A percentile compares a stretch with the other conserved stretches of the same genome.
Conservation (phyloP, 2,329 filamentous ascomycete genomes). For the Botrytis squamosa region DNA sequence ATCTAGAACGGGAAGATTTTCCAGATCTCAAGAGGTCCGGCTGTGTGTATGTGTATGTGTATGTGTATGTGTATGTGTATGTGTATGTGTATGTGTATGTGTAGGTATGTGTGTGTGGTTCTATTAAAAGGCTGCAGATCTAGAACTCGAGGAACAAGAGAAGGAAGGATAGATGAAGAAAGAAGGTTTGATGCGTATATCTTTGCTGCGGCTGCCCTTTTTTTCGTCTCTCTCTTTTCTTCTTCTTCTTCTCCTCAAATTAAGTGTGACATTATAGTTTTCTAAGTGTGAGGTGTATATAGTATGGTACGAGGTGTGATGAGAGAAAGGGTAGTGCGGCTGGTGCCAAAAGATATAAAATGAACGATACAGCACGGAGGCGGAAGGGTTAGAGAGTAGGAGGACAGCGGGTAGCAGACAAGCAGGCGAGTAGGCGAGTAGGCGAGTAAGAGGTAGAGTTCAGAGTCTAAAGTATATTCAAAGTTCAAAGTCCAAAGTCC, state of each 20-base stretch:
- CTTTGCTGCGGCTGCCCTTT: conserved; percentile 1
- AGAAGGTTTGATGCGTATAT: conserved; percentile 10
- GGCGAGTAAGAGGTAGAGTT: background rate
- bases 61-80: too few relatives aligned
- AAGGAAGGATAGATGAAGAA: background rate
- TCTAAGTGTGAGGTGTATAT: background rate
- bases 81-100: too few relatives aligned
- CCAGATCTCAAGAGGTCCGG: background rate
- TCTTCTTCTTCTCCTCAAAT: background rate
- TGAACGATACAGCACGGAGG: background rate
- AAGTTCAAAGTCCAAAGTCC: background rate
- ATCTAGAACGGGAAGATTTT: conserved; percentile 13
- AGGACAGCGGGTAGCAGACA: background rate
- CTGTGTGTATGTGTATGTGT: conserved; percentile 14
- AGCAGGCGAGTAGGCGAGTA: background rate
- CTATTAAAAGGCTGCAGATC: conserved; percentile 2
- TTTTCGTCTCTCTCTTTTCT: background rate
- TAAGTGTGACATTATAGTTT: background rate
- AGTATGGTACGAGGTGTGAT: conserved; percentile 9
- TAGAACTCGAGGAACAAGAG: conserved; percentile 7
- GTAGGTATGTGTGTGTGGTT: conserved; percentile 6
- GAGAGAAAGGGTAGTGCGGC: background rate
- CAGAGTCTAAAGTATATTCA: background rate
- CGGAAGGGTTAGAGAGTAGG: background rate
- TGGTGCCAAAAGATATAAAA: background rate